A percentile compares a stretch with the other conserved stretches of the same genome.
Conservation (phyloP, 805 yeast genomes). For the Cyberlindnera misumaiensis region DNA sequence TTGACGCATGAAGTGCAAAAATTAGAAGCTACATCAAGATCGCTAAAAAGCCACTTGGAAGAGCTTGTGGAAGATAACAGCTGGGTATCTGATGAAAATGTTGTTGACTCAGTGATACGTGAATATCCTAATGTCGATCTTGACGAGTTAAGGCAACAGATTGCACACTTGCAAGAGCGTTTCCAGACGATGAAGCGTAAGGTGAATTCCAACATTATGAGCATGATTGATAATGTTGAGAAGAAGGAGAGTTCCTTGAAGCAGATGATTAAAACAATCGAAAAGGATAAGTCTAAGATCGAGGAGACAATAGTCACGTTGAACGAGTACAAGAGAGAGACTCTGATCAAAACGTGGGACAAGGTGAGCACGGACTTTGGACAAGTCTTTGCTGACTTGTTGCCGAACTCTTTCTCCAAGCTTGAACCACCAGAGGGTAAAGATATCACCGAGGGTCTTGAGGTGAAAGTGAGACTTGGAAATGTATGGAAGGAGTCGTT, state of each 20-base stretch:
- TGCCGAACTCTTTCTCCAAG: constrained; percentile 88
- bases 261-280: constrained; percentile 79
- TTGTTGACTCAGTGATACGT: constrained; percentile 48
- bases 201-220: constrained; percentile 82
- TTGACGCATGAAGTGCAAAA: constrained; percentile 50
- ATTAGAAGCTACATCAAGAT: constrained; percentile 30
- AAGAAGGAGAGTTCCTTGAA: constrained; percentile 74
- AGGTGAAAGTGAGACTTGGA: constrained; percentile 85
- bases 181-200: constrained; percentile 68
- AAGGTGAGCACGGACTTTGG: constrained; percentile 90
- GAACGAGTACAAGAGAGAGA: constrained; percentile 78
- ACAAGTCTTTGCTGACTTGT: constrained; percentile 73
- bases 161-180: constrained; percentile 47
- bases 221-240: constrained; percentile 86
- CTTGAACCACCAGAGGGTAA: constrained; percentile 73
- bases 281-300: constrained; percentile 82
- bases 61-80: constrained; percentile 47
- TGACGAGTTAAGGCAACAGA: constrained; percentile 53
- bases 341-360: constrained; percentile 76
- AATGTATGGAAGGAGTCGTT: constrained; percentile 93
- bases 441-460: constrained; percentile 85
- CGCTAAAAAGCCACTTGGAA: constrained; percentile 34
- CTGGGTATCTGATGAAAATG: constrained; percentile 67
- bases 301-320: constrained; percentile 79
- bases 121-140: constrained; percentile 60